These are phyloP conservation scores for Aspergillus bertholletiae DNA, from an alignment of 495 filamentous ascomycete species.

Conservation along the genomic window DNA sequence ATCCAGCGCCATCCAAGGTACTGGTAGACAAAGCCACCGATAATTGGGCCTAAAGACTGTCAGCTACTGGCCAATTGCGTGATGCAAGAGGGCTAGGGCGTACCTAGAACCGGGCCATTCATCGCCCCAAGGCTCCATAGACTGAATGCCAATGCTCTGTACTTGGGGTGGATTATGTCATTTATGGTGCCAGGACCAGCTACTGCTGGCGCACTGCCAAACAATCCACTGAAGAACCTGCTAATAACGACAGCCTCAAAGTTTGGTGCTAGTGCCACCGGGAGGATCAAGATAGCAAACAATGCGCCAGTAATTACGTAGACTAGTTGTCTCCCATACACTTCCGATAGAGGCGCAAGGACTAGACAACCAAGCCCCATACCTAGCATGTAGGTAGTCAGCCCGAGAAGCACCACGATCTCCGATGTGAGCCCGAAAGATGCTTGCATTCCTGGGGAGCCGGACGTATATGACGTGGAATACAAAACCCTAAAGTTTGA, in stretches of 20 bases:
- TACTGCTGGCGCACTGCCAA: constrained; percentile 63
- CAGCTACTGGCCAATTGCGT: constrained; percentile 26
- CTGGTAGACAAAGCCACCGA: constrained; percentile 69
- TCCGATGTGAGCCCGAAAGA: constrained; percentile 55
- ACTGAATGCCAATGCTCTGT: constrained; percentile 63
- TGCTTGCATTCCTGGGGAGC: constrained; percentile 59
- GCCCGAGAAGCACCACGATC: constrained; percentile 61
- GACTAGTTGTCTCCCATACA: constrained; percentile 67
- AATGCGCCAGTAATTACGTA: constrained; percentile 60
- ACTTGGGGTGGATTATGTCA: constrained; percentile 66
- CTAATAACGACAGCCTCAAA: constrained; percentile 60
- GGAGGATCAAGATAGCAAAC: constrained; percentile 63
- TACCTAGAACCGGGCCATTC: constrained; percentile 50
- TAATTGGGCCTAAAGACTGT: constrained; percentile 47
- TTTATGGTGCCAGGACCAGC: constrained; percentile 74
- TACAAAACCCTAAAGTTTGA: constrained; percentile 54
- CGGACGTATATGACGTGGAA: constrained; percentile 71
- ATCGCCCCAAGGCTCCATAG: constrained; percentile 69
- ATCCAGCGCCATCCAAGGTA: constrained; percentile 78
- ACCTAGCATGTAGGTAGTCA: constrained; percentile 70
- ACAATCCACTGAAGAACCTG: constrained; percentile 54
- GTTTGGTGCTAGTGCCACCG: constrained; percentile 65
- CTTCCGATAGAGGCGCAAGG: constrained; percentile 71
- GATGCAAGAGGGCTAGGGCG: background rate
- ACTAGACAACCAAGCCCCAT: constrained; percentile 65